phyloP scores from a whole-genome alignment of 352 stramenopile species.

The Phytopythium montanum region DNA sequence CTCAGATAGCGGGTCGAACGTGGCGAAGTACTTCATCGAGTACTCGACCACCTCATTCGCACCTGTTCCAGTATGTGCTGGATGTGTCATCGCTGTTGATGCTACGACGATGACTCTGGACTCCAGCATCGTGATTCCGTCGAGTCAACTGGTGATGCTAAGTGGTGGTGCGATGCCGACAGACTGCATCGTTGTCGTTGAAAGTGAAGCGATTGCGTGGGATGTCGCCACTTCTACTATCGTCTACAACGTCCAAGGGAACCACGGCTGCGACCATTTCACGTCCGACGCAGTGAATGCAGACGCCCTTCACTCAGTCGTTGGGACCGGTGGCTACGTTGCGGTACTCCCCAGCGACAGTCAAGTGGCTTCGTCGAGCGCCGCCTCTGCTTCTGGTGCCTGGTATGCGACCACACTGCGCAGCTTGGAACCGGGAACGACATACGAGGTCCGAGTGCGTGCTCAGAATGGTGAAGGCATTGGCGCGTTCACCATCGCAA shows the following conservation, averaged over 20 bases:
- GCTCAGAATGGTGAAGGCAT: constrained; percentile 85
- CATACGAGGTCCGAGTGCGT: constrained; percentile 82
- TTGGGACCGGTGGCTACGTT: constrained; percentile 33
- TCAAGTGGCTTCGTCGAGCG: neutral
- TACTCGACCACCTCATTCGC: constrained; percentile 68
- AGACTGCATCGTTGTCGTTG: constrained; percentile 49
- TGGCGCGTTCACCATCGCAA: constrained; percentile 48
- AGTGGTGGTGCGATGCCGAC: constrained; percentile 26
- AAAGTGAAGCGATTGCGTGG: constrained; percentile 34
- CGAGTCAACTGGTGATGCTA: constrained; percentile 39
- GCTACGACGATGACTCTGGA: constrained; percentile 34
- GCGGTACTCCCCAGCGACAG: constrained; percentile 15
- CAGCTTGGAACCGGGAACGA: constrained; percentile 35
- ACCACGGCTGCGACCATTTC: constrained; percentile 77
- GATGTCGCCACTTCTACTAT: constrained; percentile 4
- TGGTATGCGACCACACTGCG: constrained; percentile 27
- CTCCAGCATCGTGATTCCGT: constrained; percentile 20
- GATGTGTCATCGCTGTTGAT: constrained; percentile 42
- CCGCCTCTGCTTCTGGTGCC: constrained; percentile 5
- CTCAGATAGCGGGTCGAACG: constrained; percentile 56
- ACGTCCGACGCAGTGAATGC: constrained; percentile 22
- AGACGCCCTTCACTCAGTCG: constrained; percentile 36
- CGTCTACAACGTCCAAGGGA: constrained; percentile 13
- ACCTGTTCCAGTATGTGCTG: constrained; percentile 32
- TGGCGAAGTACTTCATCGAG: constrained; percentile 83